Conservation (phyloP, 495 filamentous ascomycete species). For the Aspergillus homomorphus region DNA sequence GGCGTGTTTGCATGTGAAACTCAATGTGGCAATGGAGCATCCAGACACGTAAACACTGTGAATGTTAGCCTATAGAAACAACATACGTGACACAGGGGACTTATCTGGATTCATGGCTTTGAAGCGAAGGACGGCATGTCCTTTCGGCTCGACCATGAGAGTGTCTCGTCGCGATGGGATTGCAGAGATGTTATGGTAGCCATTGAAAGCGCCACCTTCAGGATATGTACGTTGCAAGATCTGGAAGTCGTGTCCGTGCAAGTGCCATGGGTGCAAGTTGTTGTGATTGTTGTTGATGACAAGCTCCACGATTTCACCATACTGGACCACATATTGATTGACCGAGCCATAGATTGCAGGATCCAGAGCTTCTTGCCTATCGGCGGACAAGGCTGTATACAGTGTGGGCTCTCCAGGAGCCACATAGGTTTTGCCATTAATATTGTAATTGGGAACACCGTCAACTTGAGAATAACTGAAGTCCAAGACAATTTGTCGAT, state of each 20-base stretch:
- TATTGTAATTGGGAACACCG: slow-evolving; percentile 66
- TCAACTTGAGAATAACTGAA: slow-evolving; percentile 69
- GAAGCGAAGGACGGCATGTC: slow-evolving; percentile 62
- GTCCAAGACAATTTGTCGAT: slow-evolving; percentile 59
- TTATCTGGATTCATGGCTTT: slow-evolving; percentile 65
- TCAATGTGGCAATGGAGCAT: slow-evolving; percentile 77
- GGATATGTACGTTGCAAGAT: slow-evolving; percentile 36
- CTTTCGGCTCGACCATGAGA: slow-evolving; percentile 48
- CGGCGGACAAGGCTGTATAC: slow-evolving; percentile 64
- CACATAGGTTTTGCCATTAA: slow-evolving; percentile 60
- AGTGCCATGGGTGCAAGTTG: slow-evolving; percentile 75
- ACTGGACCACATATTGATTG: slow-evolving; percentile 61
- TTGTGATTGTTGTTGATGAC: slow-evolving; percentile 71
- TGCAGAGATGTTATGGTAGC: slow-evolving; percentile 37
- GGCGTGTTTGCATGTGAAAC: slow-evolving; percentile 69
- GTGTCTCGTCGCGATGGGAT: slow-evolving; percentile 58
- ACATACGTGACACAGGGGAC: background rate
- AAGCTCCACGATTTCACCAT: slow-evolving; percentile 66
- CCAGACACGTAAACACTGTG: slow-evolving; percentile 44
- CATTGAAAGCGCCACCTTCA: slow-evolving; percentile 43
- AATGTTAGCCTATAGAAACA: background rate
- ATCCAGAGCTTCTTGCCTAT: slow-evolving; percentile 53
- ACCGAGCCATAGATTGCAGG: slow-evolving; percentile 67
- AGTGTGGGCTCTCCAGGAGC: slow-evolving; percentile 61
- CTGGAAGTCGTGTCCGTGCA: slow-evolving; percentile 80